Conservation (phyloP, 345 rosid species). For the Luvunga scandens region DNA sequence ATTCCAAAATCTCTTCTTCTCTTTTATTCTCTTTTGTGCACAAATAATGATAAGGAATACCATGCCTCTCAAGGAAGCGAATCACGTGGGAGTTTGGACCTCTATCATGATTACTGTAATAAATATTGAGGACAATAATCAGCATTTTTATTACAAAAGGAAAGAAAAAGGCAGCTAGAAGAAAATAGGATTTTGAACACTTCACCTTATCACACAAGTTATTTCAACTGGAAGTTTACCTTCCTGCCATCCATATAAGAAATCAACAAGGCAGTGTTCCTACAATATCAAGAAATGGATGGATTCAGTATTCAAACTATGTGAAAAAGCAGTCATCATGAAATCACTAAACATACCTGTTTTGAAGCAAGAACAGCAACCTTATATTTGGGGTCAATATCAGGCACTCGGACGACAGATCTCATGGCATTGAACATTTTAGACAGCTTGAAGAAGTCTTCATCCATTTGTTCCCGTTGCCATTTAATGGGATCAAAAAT, state of each 20-base stretch:
- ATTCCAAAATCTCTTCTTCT: conserved; percentile 73
- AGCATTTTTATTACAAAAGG: not conserved
- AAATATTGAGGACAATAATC: conserved; percentile 10
- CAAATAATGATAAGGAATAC: conserved; percentile 83
- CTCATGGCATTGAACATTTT: conserved; percentile 52
- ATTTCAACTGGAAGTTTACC: conserved; percentile 87
- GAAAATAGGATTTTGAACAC: not conserved
- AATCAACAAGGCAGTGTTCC: conserved; percentile 92
- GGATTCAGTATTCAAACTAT: not conserved
- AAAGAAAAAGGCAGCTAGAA: not conserved
- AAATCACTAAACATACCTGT: conserved; percentile 44
- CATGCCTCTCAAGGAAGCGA: conserved; percentile 80
- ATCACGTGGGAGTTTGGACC: conserved; percentile 78
- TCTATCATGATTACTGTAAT: conserved; percentile 83
- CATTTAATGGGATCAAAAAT: conserved; percentile 71
- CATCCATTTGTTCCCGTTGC: conserved; percentile 70
- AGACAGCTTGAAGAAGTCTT: conserved; percentile 65
- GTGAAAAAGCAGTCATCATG: not conserved
- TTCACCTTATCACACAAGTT: conserved; percentile 85
- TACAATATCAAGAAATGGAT: conserved; percentile 25
- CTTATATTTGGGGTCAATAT: conserved; percentile 77
- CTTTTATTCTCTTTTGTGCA: conserved; percentile 53
- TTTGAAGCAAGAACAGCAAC: conserved; percentile 85
- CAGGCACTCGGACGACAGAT: conserved; percentile 81
- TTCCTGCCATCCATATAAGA: conserved; percentile 87